phyloP scores from a whole-genome alignment of 2,329 filamentous ascomycete species.

The Ascochyta lentis region DNA sequence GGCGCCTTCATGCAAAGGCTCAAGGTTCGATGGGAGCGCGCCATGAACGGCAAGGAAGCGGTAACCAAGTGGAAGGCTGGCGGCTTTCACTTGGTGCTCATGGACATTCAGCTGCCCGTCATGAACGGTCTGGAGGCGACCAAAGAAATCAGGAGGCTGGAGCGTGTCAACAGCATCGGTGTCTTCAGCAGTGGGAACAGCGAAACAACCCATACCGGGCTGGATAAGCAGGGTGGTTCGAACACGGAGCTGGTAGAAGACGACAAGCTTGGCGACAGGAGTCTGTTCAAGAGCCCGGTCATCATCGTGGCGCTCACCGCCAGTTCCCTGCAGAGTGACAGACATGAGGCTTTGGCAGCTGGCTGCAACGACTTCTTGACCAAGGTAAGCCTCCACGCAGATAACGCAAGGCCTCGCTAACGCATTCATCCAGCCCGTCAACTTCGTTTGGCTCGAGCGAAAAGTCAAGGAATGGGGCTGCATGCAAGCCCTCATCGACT shows the following conservation, averaged over 20 bases:
- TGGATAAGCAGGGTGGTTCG: constrained; percentile 48
- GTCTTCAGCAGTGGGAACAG: constrained; percentile 72
- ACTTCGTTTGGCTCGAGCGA: constrained; percentile 94
- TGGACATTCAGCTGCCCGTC: constrained; percentile 97
- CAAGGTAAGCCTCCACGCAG: constrained; percentile 68
- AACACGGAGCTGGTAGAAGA: constrained; percentile 59
- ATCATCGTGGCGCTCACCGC: constrained; percentile 98
- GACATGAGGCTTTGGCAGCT: constrained; percentile 91
- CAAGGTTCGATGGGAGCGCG: constrained; percentile 96
- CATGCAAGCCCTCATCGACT: constrained; percentile 99
- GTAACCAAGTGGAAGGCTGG: constrained; percentile 91
- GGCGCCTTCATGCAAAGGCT: constrained; percentile 95
- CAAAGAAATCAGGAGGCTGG: constrained; percentile 88
- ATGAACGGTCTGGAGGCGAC: constrained; percentile 97
- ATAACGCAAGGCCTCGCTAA: constrained; percentile 24
- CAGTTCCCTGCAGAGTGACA: constrained; percentile 90
- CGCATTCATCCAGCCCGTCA: constrained; percentile 73
- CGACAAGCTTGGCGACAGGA: constrained; percentile 70
- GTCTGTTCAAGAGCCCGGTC: constrained; percentile 91
- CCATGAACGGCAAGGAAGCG: constrained; percentile 91
- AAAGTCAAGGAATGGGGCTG: constrained; percentile 99
- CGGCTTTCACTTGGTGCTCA: constrained; percentile 93
- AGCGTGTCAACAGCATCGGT: constrained; percentile 89
- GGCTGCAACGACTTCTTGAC: constrained; percentile 99
- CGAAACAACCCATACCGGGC: constrained; percentile 43